These are phyloP conservation scores for Cryphonectria radicalis DNA, from an alignment of 2,329 filamentous ascomycete genomes.

Conservation along the genomic window DNA sequence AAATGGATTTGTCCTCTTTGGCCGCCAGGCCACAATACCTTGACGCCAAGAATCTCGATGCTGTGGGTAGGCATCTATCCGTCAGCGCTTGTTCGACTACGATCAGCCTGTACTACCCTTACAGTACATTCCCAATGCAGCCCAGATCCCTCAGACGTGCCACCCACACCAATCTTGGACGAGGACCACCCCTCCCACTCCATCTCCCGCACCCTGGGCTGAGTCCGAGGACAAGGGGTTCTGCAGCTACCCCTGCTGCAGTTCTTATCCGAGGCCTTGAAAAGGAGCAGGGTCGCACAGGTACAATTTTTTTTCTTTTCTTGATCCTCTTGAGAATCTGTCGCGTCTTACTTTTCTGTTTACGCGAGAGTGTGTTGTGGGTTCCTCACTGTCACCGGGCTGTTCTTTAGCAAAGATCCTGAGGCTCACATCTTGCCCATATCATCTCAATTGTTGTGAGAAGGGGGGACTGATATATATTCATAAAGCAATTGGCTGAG, in stretches of 20 bases:
- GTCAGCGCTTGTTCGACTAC: background rate
- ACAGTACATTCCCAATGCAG: constrained; percentile 6
- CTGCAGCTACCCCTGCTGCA: constrained; percentile 21
- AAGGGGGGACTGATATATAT: background rate
- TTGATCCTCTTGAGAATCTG: background rate
- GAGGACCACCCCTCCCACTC: background rate
- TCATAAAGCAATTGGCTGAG: background rate
- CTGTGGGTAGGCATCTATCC: background rate
- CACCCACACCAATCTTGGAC: background rate
- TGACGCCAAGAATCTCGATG: constrained; percentile 4
- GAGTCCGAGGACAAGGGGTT: background rate
- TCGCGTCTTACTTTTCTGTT: constrained; percentile 4
- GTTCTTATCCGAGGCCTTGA: constrained; percentile 1
- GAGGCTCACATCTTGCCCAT: too few species aligned
- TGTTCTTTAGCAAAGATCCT: background rate
- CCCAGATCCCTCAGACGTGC: constrained; percentile 1
- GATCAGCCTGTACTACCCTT: background rate
- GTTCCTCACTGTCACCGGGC: background rate
- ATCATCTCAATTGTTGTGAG: background rate
- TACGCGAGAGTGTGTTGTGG: background rate
- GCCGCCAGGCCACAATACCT: background rate
- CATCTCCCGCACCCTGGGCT: background rate
- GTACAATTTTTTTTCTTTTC: background rate
- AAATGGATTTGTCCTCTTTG: background rate
- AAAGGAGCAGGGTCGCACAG: constrained; percentile 14